Conservation (phyloP, 495 filamentous ascomycete genomes). For the Penicillium bialowiezense region DNA sequence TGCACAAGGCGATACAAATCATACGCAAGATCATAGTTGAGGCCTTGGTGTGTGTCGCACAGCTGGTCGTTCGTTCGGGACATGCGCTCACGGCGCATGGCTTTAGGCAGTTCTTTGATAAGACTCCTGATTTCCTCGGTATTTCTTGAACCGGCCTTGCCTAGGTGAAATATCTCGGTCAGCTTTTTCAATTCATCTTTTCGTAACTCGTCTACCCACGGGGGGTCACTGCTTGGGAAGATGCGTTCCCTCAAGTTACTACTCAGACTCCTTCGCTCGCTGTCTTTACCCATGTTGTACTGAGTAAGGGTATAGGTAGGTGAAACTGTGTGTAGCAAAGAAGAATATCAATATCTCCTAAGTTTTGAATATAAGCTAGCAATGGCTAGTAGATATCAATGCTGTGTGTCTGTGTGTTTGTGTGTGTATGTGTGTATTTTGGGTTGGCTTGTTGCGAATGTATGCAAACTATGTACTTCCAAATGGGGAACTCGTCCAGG, state of each 20-base stretch:
- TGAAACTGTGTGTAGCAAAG: too few relatives aligned
- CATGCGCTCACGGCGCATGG: constrained; percentile 1
- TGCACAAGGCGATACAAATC: constrained; percentile 22
- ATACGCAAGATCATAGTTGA: constrained; percentile 23
- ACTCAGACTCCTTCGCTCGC: too few relatives aligned
- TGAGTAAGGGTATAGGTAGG: too few relatives aligned
- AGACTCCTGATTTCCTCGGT: constrained; percentile 5
- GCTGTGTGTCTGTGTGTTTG: too few relatives aligned
- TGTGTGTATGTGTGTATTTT: too few relatives aligned
- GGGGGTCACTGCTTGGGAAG: constrained; percentile 12
- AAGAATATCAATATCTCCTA: too few relatives aligned
- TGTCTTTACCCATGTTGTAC: background rate
- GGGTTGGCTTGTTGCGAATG: too few relatives aligned
- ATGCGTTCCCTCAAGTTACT: too few relatives aligned
- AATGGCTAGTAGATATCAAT: too few relatives aligned
- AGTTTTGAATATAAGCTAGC: too few relatives aligned
- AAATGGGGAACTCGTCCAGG: too few relatives aligned
- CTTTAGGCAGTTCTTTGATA: constrained; percentile 17
- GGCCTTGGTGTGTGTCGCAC: constrained; percentile 13
- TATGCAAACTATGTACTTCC: too few relatives aligned
- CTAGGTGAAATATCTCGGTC: constrained; percentile 23
- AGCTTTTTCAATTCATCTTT: constrained; percentile 20
- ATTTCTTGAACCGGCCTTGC: background rate
- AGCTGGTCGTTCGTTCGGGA: background rate
- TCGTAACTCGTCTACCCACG: constrained; percentile 18